Percentiles rank a stretch among this genome's conserved stretches.
Conservation (phyloP, 106 monocot species). For the Vanilla planifolia region DNA sequence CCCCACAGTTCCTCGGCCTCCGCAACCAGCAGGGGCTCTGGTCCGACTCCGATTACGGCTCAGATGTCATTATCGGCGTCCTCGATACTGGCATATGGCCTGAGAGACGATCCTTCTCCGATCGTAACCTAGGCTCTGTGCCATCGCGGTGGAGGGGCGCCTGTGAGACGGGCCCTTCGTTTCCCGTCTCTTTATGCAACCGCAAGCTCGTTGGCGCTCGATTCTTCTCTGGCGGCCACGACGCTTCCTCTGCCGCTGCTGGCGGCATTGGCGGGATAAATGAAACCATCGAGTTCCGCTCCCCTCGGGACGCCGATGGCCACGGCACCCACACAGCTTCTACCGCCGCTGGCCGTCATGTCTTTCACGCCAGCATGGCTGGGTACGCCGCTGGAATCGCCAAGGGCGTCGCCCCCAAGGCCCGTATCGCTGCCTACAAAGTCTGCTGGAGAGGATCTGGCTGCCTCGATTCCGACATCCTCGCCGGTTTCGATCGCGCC, state of each 20-base stretch:
- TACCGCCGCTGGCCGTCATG: slow-evolving; percentile 84
- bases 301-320: slow-evolving; percentile 88
- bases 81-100: slow-evolving; percentile 97
- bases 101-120: slow-evolving; percentile 75
- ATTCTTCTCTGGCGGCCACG: slow-evolving; percentile 77
- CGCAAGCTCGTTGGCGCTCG: slow-evolving; percentile 87
- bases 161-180: slow-evolving; percentile 58
- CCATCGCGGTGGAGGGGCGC: slow-evolving; percentile 74
- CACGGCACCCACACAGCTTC: slow-evolving; percentile 97
- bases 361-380: slow-evolving; percentile 65
- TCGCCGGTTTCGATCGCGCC: slow-evolving; percentile 88
- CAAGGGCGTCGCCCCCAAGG: slow-evolving; percentile 94
- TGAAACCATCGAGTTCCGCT: slow-evolving; percentile 62
- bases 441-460: slow-evolving; percentile 91
- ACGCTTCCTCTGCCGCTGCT: slow-evolving; percentile 38
- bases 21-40: slow-evolving; percentile 85
- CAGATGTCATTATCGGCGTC: slow-evolving; percentile 76
- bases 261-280: slow-evolving; percentile 41
- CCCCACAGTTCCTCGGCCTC: slow-evolving; percentile 89
- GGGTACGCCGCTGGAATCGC: slow-evolving; percentile 89
- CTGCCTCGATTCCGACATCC: slow-evolving; percentile 95
- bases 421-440: slow-evolving; percentile 77
- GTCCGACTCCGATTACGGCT: slow-evolving; percentile 92
- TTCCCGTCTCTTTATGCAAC: slow-evolving; percentile 63
- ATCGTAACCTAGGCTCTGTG: slow-evolving; percentile 66